Base-by-base conservation (phyloP, 2,329 filamentous ascomycete genomes). In the Exophiala sp. region DNA sequence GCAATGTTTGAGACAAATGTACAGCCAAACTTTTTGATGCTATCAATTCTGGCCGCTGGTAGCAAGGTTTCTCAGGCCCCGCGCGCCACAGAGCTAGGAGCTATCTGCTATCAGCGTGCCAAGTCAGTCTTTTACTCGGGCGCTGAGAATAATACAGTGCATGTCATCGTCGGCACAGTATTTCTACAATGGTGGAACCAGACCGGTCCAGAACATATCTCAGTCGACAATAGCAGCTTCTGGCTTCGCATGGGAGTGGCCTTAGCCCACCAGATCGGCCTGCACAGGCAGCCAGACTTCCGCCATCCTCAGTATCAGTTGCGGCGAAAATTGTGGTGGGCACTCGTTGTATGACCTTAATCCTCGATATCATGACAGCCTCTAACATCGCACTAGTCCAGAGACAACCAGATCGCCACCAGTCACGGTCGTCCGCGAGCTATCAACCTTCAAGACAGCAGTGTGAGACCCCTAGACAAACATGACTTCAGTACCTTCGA, bases 261-360 rank as follows among this genome's bases (percentile, higher is more conserved):
- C 1, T 59, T 76, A 21, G 72, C 72, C 2, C 72, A 74, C 62
- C 73, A 75, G 50, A 66, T 75, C 51, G 72, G 73, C 3, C 62
- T 76, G n/a, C 73, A 75, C 54, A 68, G 69, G 38, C 72, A 76
- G 47, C 72, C 72, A 2, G 50, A 54, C 14, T 60, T 59, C 3
- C 62, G 62, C 3, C 68, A 66, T 45, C 58, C 63, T 20, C 69
- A 61, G 49, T 56, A 50, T 9, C 46, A 66, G 5, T 53, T 74
- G 9, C 65, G 72, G 44, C 69, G 68, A 47, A 65, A 72, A 43
- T 63, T 75, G 7, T 75, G 72, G 72, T 75, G 73, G 73, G 72
- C 70, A 14, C 58, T 75, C 14, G 71, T 71, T 39, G 71, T 72
- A 47, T 64, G 71, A 59, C 12, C 20, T 11, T 5, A 38, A 16